These are phyloP conservation scores for Sarocladium strictum DNA, from an alignment of 2,329 filamentous ascomycete genomes.

Conservation along the genomic window DNA sequence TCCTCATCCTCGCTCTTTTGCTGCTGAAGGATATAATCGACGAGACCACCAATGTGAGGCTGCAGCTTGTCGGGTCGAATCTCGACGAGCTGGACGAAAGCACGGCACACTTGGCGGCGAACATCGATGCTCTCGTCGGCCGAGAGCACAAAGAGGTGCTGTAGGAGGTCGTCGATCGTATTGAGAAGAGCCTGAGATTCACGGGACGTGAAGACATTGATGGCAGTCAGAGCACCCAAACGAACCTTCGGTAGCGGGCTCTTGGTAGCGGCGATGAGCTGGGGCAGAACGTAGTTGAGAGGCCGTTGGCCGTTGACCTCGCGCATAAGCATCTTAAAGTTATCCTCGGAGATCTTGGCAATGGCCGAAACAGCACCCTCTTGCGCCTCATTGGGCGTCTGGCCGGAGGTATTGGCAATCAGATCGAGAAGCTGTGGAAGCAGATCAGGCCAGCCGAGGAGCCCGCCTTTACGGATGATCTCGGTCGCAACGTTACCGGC, in stretches of 20 bases:
- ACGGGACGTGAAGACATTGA: constrained; percentile 87
- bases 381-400: constrained; percentile 65
- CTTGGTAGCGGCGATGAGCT: constrained; percentile 80
- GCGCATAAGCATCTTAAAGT: constrained; percentile 75
- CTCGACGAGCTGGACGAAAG: constrained; percentile 89
- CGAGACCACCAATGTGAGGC: constrained; percentile 79
- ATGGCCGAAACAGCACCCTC: constrained; percentile 92
- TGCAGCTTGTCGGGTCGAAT: constrained; percentile 83
- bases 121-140: constrained; percentile 75
- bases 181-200: constrained; percentile 77
- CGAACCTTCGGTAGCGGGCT: constrained; percentile 73
- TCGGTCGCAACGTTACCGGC: constrained; percentile 94
- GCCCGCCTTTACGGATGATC: constrained; percentile 74
- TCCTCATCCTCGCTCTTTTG: constrained; percentile 85
- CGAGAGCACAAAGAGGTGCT: constrained; percentile 76
- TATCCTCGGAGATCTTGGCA: constrained; percentile 95
- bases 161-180: constrained; percentile 74
- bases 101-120: constrained; percentile 84
- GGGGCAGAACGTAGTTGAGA: constrained; percentile 81
- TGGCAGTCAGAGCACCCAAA: constrained; percentile 70
- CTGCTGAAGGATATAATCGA: constrained; percentile 89
- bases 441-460: constrained; percentile 87
- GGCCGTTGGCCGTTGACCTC: constrained; percentile 87
- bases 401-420: constrained; percentile 66
- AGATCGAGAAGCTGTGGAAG: constrained; percentile 76